These are phyloP conservation scores for Aureobasidium musti DNA, from an alignment of 2,329 filamentous ascomycete genomes.

Conservation along the genomic window DNA sequence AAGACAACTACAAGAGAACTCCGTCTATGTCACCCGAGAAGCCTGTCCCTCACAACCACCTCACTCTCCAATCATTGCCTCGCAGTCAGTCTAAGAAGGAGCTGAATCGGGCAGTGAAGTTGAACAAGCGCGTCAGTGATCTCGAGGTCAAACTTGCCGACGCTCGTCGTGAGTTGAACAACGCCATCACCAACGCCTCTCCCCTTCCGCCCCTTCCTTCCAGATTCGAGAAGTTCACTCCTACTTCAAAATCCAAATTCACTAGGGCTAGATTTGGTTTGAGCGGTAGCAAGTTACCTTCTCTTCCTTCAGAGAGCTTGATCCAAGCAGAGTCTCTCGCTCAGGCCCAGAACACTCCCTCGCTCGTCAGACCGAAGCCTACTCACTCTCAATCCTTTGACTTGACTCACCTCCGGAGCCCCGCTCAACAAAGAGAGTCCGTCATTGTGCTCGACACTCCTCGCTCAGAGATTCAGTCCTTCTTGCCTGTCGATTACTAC, in stretches of 20 bases:
- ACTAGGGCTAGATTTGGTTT: conserved; percentile 42
- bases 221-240: conserved; percentile 43
- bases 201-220: conserved; percentile 44
- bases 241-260: conserved; percentile 37
- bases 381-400: conserved; percentile 19
- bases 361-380: conserved; percentile 20
- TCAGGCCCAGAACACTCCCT: conserved; percentile 12
- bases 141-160: conserved; percentile 60
- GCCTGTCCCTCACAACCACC: conserved; percentile 21
- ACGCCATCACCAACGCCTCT: conserved; percentile 49
- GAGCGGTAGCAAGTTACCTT: conserved; percentile 41
- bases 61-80: conserved; percentile 40
- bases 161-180: conserved; percentile 57
- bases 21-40: conserved; percentile 39
- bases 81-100: conserved; percentile 58
- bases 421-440: conserved; percentile 9
- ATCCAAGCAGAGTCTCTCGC: conserved; percentile 38
- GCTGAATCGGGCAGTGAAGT: conserved; percentile 58
- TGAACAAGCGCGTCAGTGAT: conserved; percentile 62
- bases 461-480: conserved; percentile 9
- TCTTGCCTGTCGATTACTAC: neutral
- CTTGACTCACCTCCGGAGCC: conserved; percentile 19
- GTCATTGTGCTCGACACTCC: conserved; percentile 20
- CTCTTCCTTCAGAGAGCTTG: conserved; percentile 45
- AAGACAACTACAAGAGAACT: conserved; percentile 27